Evolutionary conservation across 2,329 filamentous ascomycete species (phyloP).

Genomic region (Aspergillus texensis): DNA sequence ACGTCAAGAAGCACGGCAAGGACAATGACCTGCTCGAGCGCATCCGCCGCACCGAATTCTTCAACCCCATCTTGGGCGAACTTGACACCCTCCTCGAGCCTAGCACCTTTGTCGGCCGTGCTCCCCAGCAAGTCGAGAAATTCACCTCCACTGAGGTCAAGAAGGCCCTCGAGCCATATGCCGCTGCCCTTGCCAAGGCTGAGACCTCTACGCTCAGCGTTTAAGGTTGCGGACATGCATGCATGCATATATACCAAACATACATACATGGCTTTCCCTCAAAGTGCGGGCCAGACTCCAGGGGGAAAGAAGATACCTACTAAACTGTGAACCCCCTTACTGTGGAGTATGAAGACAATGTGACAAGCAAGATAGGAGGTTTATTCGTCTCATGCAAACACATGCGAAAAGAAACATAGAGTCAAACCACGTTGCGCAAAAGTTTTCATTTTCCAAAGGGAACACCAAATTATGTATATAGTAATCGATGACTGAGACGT

Average conservation of each 20-base stretch:
- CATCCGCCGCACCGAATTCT: constrained; percentile 73
- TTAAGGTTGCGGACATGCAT: constrained; percentile 23
- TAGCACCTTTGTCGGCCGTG: constrained; percentile 60
- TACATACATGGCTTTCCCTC: neutral
- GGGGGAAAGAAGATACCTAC: neutral
- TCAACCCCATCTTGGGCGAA: constrained; percentile 69
- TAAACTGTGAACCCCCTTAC: neutral
- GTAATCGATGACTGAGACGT: constrained; percentile 12
- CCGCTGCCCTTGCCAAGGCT: constrained; percentile 36
- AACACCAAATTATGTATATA: constrained; percentile 9
- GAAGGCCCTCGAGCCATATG: constrained; percentile 52
- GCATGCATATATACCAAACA: neutral
- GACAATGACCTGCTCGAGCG: constrained; percentile 80
- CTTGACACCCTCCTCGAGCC: constrained; percentile 69
- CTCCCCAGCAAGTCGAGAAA: constrained; percentile 56
- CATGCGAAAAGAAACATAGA: neutral
- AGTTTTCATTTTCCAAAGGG: neutral
- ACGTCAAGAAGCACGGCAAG: constrained; percentile 72
- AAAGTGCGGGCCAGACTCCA: neutral
- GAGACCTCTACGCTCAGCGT: constrained; percentile 46
- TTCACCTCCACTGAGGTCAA: constrained; percentile 56
- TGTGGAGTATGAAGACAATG: neutral
- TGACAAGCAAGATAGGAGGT: neutral
- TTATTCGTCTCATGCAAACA: neutral
- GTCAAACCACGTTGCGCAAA: neutral